Evolutionary conservation across 768 basidiomycete genomes (phyloP), one percentile per base, ranked within the genome.

Genomic region (Leccinum broughii): DNA sequence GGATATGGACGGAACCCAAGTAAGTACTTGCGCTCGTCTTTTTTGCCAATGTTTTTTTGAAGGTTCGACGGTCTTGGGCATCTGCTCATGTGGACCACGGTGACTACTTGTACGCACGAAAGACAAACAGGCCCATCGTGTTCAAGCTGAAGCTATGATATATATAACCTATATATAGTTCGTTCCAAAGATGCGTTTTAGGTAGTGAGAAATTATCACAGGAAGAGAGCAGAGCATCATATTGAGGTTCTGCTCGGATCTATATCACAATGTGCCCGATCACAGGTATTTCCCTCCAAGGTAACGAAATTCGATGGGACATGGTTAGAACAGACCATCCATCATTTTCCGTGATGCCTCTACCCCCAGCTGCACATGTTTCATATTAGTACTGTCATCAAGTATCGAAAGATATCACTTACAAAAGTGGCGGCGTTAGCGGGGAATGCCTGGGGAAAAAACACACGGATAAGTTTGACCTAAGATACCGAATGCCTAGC

Each of bases 341-440:
- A 97, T 83, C 8, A 87, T 49, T 72, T 92, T 92, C 77, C 93
- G 83, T 60, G 93, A 92, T 28, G 88, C 85, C 72, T 98, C 95
- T 7, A 98, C 95, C 37, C 95, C 95, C 56, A 97, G 85, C 92
- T 94, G 67, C 24, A 68, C 26, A 41, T 1, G 24, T 53, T 32
- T 14, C 6, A 39, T 3, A 22, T 68, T 0, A 64, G 55, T 41
- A 41, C 30, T 20, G 56, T n/a, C 22, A 4, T 54, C 7, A 9
- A 49, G 22, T 28, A 22, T 32, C 6, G 22, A 6, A 57, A 57
- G 51, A 65, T 48, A 57, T 30, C 24, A 83, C 90, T 78, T 68
- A 94, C 90, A 77, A 94, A 93, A 55, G 90, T 89, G 48, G 95
- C 95, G 62, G 95, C 95, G 74, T 98, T 98, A 28, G 95, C 95